phyloP scores from a whole-genome alignment of 2,329 filamentous ascomycete species.

The Alternaria ethzedia region DNA sequence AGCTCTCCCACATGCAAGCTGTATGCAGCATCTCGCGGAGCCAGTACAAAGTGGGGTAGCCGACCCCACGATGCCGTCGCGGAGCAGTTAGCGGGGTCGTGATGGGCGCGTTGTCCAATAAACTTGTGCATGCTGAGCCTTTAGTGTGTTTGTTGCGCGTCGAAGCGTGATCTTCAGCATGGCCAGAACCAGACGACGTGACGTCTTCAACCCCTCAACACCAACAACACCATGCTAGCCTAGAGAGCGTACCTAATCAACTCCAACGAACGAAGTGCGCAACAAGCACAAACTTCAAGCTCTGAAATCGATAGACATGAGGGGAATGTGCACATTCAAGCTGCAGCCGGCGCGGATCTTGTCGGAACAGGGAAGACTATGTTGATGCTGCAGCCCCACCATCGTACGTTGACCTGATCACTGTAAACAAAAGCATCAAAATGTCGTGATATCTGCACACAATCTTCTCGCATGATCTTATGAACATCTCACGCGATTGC shows the following conservation, averaged over 20 bases:
- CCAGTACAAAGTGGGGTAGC: conserved; percentile 36
- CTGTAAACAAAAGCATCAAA: background rate
- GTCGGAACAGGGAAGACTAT: conserved; percentile 1
- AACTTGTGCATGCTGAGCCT: conserved; percentile 17
- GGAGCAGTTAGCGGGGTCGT: conserved; percentile 15
- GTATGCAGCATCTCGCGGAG: conserved; percentile 24
- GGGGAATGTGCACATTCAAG: background rate
- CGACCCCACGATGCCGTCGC: conserved; percentile 14
- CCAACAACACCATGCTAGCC: background rate
- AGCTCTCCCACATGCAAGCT: conserved; percentile 26
- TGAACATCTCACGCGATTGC: background rate
- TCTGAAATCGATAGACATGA: background rate
- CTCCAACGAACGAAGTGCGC: no score
- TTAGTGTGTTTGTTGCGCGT: conserved; percentile 17
- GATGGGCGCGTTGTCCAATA: conserved; percentile 18
- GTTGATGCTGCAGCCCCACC: background rate
- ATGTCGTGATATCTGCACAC: background rate
- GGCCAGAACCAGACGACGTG: conserved; percentile 13
- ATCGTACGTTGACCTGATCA: background rate
- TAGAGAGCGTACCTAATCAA: no score
- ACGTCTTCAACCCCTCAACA: conserved; percentile 20
- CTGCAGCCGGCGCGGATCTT: background rate
- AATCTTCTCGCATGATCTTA: background rate
- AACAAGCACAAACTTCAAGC: background rate
- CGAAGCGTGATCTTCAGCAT: conserved; percentile 16